Evolutionary conservation across 2,329 filamentous ascomycete species (phyloP).

Genomic region (Colletotrichum falcatum): DNA sequence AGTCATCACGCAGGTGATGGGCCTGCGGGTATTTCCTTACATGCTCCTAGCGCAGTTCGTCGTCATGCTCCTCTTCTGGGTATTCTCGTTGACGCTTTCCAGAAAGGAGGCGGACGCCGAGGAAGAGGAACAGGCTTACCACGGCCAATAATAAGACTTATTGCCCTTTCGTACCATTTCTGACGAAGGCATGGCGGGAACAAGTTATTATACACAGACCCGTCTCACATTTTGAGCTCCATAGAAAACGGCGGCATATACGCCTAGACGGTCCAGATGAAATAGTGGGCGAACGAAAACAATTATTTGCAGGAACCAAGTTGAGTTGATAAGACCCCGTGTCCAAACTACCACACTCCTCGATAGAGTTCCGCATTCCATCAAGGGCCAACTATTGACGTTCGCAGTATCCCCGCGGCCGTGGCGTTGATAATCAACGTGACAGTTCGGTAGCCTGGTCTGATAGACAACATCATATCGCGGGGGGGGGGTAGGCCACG

Average conservation of each 20-base stretch:
- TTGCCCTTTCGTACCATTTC: not conserved
- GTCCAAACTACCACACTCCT: no score
- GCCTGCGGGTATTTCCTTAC: constrained; percentile 52
- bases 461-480: constrained; percentile 27
- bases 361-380: no score
- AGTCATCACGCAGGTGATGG: constrained; percentile 52
- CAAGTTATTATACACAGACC: fast-evolving
- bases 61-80: constrained; percentile 41
- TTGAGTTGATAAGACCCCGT: not conserved
- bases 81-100: not conserved
- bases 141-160: not conserved
- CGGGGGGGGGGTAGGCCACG: constrained; percentile 43
- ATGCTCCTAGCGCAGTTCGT: constrained; percentile 45
- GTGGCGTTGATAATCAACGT: no score
- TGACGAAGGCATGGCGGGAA: not conserved
- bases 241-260: not conserved
- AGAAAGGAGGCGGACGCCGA: not conserved
- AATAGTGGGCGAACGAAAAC: no score
- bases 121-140: not conserved
- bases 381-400: no score
- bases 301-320: no score
- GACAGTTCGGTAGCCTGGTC: constrained; percentile 38
- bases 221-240: not conserved
- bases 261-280: no score
- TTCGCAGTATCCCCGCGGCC: no score